phyloP scores from a whole-genome alignment of 352 stramenopile genomes.

The Globisporangium yorkense region DNA sequence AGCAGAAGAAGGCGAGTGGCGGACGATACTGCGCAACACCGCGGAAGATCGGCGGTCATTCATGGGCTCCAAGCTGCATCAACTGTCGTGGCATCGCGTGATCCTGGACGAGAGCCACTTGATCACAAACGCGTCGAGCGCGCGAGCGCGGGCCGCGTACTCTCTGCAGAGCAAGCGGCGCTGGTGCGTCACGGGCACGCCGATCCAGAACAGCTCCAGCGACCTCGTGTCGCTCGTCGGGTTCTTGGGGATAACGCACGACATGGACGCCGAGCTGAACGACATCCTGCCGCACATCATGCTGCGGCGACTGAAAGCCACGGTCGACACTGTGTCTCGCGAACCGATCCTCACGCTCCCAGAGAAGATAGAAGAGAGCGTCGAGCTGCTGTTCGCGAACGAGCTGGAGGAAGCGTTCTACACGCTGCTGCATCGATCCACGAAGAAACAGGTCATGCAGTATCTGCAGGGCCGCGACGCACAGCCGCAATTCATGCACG shows the following conservation, averaged over 20 bases:
- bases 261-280: slow-evolving; percentile 58
- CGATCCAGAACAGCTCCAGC: slow-evolving; percentile 84
- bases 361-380: slow-evolving; percentile 48
- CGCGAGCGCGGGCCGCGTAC: slow-evolving; percentile 48
- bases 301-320: slow-evolving; percentile 82
- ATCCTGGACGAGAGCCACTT: slow-evolving; percentile 89
- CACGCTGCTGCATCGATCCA: slow-evolving; percentile 74
- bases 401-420: slow-evolving; percentile 78
- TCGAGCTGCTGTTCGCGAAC: slow-evolving; percentile 51
- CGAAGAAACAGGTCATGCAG: slow-evolving; percentile 70
- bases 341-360: slow-evolving; percentile 57
- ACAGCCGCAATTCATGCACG: slow-evolving; percentile 73
- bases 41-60: slow-evolving; percentile 13
- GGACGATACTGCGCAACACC: slow-evolving; percentile 6
- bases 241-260: slow-evolving; percentile 76
- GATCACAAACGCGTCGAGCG: slow-evolving; percentile 82
- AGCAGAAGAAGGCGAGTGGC: slow-evolving; percentile 10
- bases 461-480: slow-evolving; percentile 53
- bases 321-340: slow-evolving; percentile 34
- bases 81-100: slow-evolving; percentile 79
- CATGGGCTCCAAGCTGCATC: slow-evolving; percentile 60
- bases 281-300: slow-evolving; percentile 74
- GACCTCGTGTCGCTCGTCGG: slow-evolving; percentile 84
- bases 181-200: slow-evolving; percentile 88
- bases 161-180: slow-evolving; percentile 66